Evolutionary conservation across 805 yeast genomes (phyloP), one percentile per base, ranked within the genome.

Genomic region (Wilhelminamyces savonicus): DNA sequence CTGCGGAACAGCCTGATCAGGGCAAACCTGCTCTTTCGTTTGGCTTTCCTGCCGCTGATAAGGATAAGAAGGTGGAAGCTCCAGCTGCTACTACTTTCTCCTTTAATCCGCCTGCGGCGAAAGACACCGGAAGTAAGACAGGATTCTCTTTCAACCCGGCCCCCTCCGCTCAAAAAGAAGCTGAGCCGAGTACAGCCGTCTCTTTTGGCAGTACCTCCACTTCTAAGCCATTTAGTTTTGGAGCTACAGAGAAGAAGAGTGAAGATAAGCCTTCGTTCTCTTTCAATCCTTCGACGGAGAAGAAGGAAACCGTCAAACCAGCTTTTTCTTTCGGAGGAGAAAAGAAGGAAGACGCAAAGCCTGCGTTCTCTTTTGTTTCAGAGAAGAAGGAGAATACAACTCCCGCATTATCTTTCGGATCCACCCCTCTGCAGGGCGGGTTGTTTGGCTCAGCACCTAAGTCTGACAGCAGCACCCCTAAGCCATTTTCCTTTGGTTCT

Each of bases 21-120:
- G 12, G 11, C 19, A 40, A 37, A 26, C 44, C 50, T 7, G 38
- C 40, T 13, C 46, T 49, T 33, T 31, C 46, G 11, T 49, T 44
- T 23, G 49, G 44, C 4, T 19, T 44, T 5, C 13, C 33, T 11
- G 66, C 66, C 4, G 62, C 73, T 2, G 60, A 62, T 3, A 61
- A 25, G 9, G 23, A 28, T n/a, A 31, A 22, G 9, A 21, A 21
- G 14, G 15, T 14, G 8, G 23, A n/a, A n/a, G n/a, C n/a, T n/a
- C n/a, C n/a, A n/a, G n/a, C n/a, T n/a, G n/a, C n/a, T n/a, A n/a
- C n/a, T n/a, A n/a, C 14, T 5, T 21, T 21, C 13, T 7, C 23
- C 9, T 21, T 21, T 12, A 14, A 7, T n/a, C 5, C 23, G 14
- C 4, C 13, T 5, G 13, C 23, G 4, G 14, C 13, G 7, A 5